phyloP scores from a whole-genome alignment of 768 basidiomycete genomes.

The Phanerochaete sordida region DNA sequence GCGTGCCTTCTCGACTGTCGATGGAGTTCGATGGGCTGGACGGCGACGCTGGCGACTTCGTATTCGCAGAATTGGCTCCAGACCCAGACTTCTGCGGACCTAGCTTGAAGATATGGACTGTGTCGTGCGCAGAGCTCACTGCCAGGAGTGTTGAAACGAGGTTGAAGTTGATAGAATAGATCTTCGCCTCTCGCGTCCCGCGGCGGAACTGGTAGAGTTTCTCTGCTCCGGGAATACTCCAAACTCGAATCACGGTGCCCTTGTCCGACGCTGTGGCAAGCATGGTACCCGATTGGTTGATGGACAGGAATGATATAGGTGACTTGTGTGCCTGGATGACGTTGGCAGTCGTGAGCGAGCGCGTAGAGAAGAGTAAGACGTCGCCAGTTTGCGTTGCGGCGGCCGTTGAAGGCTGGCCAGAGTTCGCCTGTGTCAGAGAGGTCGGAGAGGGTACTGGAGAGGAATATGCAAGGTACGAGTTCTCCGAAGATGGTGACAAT shows the following conservation, averaged over 20 bases:
- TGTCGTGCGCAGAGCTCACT: slow-evolving; percentile 89
- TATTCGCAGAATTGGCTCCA: slow-evolving; percentile 13
- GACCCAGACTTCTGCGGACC: slow-evolving; percentile 34
- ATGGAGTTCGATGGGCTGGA: slow-evolving; percentile 64
- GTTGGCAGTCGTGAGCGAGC: slow-evolving; percentile 87
- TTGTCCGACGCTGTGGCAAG: slow-evolving; percentile 93
- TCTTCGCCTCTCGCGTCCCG: slow-evolving; percentile 82
- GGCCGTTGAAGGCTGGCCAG: slow-evolving; percentile 34
- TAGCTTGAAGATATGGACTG: slow-evolving; percentile 95
- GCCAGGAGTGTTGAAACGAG: slow-evolving; percentile 77
- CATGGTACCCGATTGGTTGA: slow-evolving; percentile 84
- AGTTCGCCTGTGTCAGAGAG: slow-evolving; percentile 39
- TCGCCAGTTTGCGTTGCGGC: slow-evolving; percentile 59
- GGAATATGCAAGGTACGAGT: slow-evolving; percentile 94
- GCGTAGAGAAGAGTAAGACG: slow-evolving; percentile 92
- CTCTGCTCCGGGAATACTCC: slow-evolving; percentile 86
- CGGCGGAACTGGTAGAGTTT: slow-evolving; percentile 94
- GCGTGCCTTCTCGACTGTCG: slow-evolving; percentile 59
- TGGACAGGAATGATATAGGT: slow-evolving; percentile 81
- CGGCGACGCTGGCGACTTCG: slow-evolving; percentile 27
- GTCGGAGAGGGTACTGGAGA: slow-evolving; percentile 87
- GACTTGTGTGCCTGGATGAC: slow-evolving; percentile 97
- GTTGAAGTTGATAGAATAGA: slow-evolving; percentile 88
- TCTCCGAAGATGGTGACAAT: slow-evolving; percentile 89
- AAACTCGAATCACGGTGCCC: slow-evolving; percentile 96